phyloP scores from a whole-genome alignment of 805 yeast genomes.

The Ogataea neopini region DNA sequence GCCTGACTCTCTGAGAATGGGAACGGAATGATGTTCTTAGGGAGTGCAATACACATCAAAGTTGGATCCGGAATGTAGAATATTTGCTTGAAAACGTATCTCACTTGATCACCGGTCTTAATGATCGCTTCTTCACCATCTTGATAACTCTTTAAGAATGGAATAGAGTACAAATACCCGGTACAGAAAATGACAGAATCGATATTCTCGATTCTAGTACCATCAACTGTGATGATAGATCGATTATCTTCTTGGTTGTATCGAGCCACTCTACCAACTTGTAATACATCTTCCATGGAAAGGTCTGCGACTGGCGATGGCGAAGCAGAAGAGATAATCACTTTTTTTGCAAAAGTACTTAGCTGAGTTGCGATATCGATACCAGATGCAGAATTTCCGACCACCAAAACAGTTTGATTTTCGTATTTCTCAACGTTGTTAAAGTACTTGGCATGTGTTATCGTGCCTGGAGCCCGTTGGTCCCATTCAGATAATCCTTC shows the following conservation, averaged over 20 bases:
- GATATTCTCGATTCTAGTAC: constrained; percentile 44
- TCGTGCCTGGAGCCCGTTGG: constrained; percentile 29
- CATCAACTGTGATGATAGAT: constrained; percentile 50
- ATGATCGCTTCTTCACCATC: constrained; percentile 29
- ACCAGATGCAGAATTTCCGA: constrained; percentile 67
- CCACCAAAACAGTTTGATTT: constrained; percentile 37
- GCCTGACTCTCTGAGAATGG: constrained; percentile 53
- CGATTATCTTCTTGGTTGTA: constrained; percentile 30
- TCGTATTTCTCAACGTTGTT: constrained; percentile 35
- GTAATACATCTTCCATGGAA: constrained; percentile 25
- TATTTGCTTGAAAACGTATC: constrained; percentile 46
- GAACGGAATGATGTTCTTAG: constrained; percentile 50
- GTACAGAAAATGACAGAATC: constrained; percentile 70
- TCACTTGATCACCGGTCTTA: constrained; percentile 39
- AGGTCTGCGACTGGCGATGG: constrained; percentile 34
- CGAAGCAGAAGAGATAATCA: constrained; percentile 32
- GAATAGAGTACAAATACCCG: constrained; percentile 68
- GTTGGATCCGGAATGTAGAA: constrained; percentile 49
- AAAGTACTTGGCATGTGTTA: constrained; percentile 49
- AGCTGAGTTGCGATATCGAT: constrained; percentile 50
- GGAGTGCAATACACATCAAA: constrained; percentile 42
- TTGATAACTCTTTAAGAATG: constrained; percentile 49
- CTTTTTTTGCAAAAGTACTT: constrained; percentile 31
- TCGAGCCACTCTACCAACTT: constrained; percentile 27
- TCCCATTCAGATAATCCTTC: constrained; percentile 42